A percentile compares a stretch with the other conserved stretches of the same genome.
phyloP scores from a whole-genome alignment of 352 stramenopile genomes.

The Phytophthora cryptogea region DNA sequence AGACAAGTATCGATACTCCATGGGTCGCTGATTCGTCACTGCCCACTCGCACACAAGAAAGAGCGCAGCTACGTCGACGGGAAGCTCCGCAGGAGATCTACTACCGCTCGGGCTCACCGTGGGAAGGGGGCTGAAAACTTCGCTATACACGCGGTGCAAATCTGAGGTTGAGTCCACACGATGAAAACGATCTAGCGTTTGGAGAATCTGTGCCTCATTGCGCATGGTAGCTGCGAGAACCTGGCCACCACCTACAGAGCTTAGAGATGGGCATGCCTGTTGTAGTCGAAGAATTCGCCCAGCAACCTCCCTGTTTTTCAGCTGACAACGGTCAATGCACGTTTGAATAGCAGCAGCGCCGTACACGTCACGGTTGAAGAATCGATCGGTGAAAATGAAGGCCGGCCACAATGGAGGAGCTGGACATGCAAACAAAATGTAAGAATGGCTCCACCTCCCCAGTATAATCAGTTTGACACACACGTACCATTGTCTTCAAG shows the following conservation, averaged over 20 bases:
- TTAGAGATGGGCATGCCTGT: conserved; percentile 46
- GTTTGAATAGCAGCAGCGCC: conserved; percentile 48
- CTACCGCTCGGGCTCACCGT: conserved; percentile 24
- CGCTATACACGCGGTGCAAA: conserved; percentile 69
- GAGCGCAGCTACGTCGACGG: conserved; percentile 71
- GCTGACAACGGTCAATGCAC: conserved; percentile 55
- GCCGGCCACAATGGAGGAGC: conserved; percentile 69
- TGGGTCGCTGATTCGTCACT: conserved; percentile 76
- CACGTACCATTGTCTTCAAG: conserved; percentile 79
- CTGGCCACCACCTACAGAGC: conserved; percentile 30
- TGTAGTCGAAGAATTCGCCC: conserved; percentile 75
- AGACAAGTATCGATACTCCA: conserved; percentile 84
- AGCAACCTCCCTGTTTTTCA: conserved; percentile 56
- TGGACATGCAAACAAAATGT: conserved; percentile 25
- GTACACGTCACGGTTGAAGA: conserved; percentile 70
- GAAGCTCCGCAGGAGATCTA: conserved; percentile 38
- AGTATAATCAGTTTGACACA: conserved; percentile 2
- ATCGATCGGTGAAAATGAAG: conserved; percentile 73
- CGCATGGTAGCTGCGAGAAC: conserved; percentile 47
- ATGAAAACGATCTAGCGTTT: conserved; percentile 82
- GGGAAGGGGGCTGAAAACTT: conserved; percentile 66
- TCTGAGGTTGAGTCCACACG: conserved; percentile 74
- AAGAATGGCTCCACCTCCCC: conserved; percentile 1
- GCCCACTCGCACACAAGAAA: conserved; percentile 86
- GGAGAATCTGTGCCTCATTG: conserved; percentile 80